A percentile compares a stretch with the other conserved stretches of the same genome.
phyloP scores from a whole-genome alignment of 2,329 filamentous ascomycete genomes.

The Neofusicoccum kwambonambiense region DNA sequence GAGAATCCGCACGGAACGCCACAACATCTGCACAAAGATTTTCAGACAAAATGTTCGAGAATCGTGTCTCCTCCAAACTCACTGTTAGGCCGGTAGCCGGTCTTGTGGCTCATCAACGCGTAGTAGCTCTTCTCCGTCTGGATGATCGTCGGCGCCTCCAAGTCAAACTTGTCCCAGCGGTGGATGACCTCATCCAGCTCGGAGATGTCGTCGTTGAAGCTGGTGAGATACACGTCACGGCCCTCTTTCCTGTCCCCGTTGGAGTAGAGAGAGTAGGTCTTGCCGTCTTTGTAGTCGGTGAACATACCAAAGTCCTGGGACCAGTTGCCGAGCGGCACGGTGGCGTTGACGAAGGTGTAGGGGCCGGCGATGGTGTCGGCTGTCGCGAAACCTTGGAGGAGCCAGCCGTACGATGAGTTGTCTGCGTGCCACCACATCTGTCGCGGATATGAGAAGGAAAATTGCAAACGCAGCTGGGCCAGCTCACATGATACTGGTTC shows the following conservation, averaged over 20 bases:
- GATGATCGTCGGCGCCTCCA: conserved; percentile 60
- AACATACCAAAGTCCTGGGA: conserved; percentile 63
- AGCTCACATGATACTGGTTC: conserved; percentile 50
- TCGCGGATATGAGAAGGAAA: not conserved
- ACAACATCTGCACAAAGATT: conserved; percentile 47
- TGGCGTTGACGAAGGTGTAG: conserved; percentile 55
- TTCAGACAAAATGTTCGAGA: not conserved
- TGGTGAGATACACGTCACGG: conserved; percentile 57
- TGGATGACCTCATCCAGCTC: conserved; percentile 53
- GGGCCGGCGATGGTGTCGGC: conserved; percentile 54
- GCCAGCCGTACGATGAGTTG: conserved; percentile 55
- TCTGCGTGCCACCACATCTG: conserved; percentile 63
- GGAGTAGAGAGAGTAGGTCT: conserved; percentile 58
- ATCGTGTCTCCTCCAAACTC: not conserved
- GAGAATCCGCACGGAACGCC: conserved; percentile 53
- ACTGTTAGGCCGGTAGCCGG: conserved; percentile 61
- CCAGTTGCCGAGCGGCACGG: conserved; percentile 60
- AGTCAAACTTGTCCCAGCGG: conserved; percentile 59
- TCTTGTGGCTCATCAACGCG: conserved; percentile 63
- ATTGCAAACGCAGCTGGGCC: too few species aligned
- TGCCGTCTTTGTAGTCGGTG: conserved; percentile 58
- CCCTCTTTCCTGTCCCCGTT: conserved; percentile 57
- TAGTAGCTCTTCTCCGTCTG: conserved; percentile 62
- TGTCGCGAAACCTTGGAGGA: conserved; percentile 58
- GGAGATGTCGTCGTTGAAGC: conserved; percentile 54